Evolutionary conservation across 2,329 filamentous ascomycete species (phyloP), one percentile per base, ranked within the genome.

Genomic region (Curvularia sp.): DNA sequence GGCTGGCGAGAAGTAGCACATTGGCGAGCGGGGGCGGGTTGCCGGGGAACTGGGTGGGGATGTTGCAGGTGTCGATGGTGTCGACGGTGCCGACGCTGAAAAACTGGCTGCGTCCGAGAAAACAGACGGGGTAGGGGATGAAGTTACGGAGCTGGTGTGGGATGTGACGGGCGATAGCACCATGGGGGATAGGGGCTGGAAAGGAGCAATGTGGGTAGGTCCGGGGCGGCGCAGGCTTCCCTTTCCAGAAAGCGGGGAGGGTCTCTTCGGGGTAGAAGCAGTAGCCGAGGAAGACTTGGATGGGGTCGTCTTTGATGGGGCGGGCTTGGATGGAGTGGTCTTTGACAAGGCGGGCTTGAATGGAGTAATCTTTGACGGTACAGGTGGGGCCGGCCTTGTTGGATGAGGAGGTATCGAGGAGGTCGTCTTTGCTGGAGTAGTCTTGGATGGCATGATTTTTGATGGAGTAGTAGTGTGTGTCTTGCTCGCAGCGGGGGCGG

Each of bases 41-140:
- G 49, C 39, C 4, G 60, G 59, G 19, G 65, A 67, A 38, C 57
- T 63, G 18, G 62, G 64, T 27, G 59, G 57, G 12, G 67, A 64
- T 21, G 67, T 60, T 38, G 67, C 43, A 39, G 70, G 49, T 9
- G 65, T 61, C 2, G 62, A 62, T 10, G 57, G 61, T 6, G 65
- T 61, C 4, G 62, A 62, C 7, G 57, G 61, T 47, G 54, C 53
- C 27, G 63, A 56, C 15, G 63, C 60, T 15, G 47, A 55, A n/a
- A 55, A 49, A 48, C 63, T 61, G 12, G 62, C 59, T 13, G 46
- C 49, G n/a, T 54, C 60, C 19, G 66, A 69, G 25, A 55, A 59
- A 18, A 62, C 50, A 5, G 67, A 68, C 27, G 56, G 47, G n/a
- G 58, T 59, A 23, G 65, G 53, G 8, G 67, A 66, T 7, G 59